phyloP scores from a whole-genome alignment of 495 filamentous ascomycete genomes.

The Xylaria venustula region DNA sequence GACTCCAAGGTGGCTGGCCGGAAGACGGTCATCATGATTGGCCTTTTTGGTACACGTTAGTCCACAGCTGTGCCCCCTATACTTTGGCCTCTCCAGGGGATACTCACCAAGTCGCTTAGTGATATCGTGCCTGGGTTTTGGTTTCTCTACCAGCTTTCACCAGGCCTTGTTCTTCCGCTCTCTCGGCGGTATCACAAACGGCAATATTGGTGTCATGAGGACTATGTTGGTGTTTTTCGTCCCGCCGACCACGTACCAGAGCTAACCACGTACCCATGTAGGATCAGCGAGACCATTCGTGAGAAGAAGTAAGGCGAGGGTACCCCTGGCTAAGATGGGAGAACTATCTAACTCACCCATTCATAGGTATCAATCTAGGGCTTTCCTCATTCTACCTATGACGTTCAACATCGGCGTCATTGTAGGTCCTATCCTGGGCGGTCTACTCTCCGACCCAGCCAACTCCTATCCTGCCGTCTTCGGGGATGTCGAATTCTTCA shows the following conservation, averaged over 20 bases:
- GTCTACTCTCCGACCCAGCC: constrained; percentile 72
- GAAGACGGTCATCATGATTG: constrained; percentile 75
- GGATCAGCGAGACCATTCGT: constrained; percentile 72
- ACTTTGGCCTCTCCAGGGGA: background rate
- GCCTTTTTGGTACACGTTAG: constrained; percentile 63
- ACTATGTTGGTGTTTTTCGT: constrained; percentile 56
- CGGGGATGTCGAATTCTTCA: constrained; percentile 66
- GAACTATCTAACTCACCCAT: constrained; percentile 12
- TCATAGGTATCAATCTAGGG: constrained; percentile 56
- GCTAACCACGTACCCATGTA: constrained; percentile 18
- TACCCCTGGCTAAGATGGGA: background rate
- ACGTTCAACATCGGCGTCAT: constrained; percentile 78
- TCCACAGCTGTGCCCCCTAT: background rate
- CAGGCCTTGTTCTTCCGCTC: constrained; percentile 72
- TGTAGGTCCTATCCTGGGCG: constrained; percentile 73
- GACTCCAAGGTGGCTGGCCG: constrained; percentile 70
- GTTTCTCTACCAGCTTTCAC: constrained; percentile 69
- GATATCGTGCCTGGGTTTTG: constrained; percentile 74
- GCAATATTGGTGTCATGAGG: constrained; percentile 77
- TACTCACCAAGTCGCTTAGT: constrained; percentile 30
- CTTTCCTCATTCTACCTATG: constrained; percentile 70
- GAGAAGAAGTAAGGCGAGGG: constrained; percentile 53
- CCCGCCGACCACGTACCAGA: background rate
- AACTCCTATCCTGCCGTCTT: constrained; percentile 66
- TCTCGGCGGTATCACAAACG: constrained; percentile 76